Conservation (phyloP, 1,139 yeast genomes). For the Zygoascus hellenicus region DNA sequence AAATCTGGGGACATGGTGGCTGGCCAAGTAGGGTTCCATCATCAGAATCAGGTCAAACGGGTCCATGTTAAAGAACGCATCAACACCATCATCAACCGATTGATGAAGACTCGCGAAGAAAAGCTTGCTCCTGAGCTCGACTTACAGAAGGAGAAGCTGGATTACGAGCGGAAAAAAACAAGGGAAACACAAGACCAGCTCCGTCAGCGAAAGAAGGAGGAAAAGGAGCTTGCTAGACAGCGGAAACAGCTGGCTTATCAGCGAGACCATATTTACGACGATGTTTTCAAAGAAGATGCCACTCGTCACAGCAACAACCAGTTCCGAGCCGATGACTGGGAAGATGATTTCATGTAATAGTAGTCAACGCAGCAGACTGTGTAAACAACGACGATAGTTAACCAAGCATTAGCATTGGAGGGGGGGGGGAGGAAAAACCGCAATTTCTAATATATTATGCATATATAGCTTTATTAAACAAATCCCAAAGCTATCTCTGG, state of each 20-base stretch:
- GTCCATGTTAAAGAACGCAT: slow-evolving; percentile 53
- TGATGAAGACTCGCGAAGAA: slow-evolving; percentile 63
- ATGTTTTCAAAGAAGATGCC: slow-evolving; percentile 47
- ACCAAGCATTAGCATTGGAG: not conserved
- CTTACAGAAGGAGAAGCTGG: slow-evolving; percentile 39
- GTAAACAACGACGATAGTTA: no score
- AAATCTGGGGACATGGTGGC: slow-evolving; percentile 72
- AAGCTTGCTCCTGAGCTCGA: slow-evolving; percentile 38
- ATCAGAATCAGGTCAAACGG: slow-evolving; percentile 52
- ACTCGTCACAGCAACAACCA: slow-evolving; percentile 48
- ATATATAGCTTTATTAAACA: not conserved
- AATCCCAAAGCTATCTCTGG: no score
- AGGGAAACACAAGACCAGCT: slow-evolving; percentile 32
- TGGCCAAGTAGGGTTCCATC: slow-evolving; percentile 75
- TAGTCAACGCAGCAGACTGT: no score
- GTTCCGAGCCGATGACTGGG: slow-evolving; percentile 53
- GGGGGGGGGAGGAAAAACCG: no score
- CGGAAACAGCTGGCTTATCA: slow-evolving; percentile 32
- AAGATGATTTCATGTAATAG: slow-evolving; percentile 57
- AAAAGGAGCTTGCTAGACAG: slow-evolving; percentile 28
- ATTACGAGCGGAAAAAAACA: slow-evolving; percentile 33
- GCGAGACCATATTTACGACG: slow-evolving; percentile 49
- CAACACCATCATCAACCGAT: slow-evolving; percentile 56
- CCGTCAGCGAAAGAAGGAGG: slow-evolving; percentile 29
- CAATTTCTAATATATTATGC: slow-evolving; percentile 1